Evolutionary conservation across 257 asterid genomes (phyloP), one percentile per base, ranked within the genome.

Genomic region (Rauvolfia tetraphylla): DNA sequence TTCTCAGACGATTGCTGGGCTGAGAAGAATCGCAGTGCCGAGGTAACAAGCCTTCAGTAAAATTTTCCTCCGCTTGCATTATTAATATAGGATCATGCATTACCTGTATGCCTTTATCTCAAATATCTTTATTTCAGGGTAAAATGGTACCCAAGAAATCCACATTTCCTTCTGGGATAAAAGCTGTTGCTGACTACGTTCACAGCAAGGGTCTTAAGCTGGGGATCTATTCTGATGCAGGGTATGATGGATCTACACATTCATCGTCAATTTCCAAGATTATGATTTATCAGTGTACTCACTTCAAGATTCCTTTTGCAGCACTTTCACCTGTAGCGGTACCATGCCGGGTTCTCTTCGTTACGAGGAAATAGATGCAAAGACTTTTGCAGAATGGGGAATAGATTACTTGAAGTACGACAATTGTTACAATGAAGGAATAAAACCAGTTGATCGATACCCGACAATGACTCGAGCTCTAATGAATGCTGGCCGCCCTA

Each of bases 271-370:
- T n/a, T n/a, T n/a, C n/a, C n/a, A n/a, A n/a, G n/a, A n/a, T n/a
- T n/a, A n/a, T 15, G n/a, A 8, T 10, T 41, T 8, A 62, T 7
- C 12, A 31, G 27, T 51, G 59, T 3, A 49, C 39, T 51, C 56
- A 17, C 33, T 13, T 11, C 41, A 22, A 67, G 68, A 72, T 75
- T 38, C 0, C 59, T 34, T 77, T 71, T 81, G 69, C 95, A 94
- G 98, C 23, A 89, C 85, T 79, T 88, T 51, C 73, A 95, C 98
- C 25, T 95, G 98, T 42, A 84, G 92, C 89, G 86, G 87, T 36
- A 75, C 81, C 69, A 91, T 90, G 98, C 98, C 98, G 0, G 98
- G 98, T 76, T 92, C 98, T 71, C 97, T 95, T 13, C 98, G 98
- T 29, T 79, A 89, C 3, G 98, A 92, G 86, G 96, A 92, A 71